phyloP scores from a whole-genome alignment of 1,284 basidiomycete species.

The Rhodotorula sp. region DNA sequence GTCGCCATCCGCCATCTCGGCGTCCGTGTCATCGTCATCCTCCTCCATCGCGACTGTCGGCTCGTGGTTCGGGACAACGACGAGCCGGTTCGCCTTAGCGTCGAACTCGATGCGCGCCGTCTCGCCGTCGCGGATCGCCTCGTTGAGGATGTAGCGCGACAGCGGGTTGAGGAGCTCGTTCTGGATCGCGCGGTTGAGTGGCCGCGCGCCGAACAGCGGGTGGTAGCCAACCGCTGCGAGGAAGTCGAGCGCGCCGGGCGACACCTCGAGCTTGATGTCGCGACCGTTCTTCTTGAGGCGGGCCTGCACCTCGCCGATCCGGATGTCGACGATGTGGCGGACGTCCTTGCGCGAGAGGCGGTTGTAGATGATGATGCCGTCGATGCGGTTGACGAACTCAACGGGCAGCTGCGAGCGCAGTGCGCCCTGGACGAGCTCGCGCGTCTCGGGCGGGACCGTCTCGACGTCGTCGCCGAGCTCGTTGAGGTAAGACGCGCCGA shows the following conservation, averaged over 20 bases:
- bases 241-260: constrained; percentile 76
- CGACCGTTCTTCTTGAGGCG: constrained; percentile 69
- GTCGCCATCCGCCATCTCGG: constrained; percentile 76
- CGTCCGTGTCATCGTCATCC: constrained; percentile 52
- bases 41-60: constrained; percentile 65
- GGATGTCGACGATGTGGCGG: constrained; percentile 57
- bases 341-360: constrained; percentile 57
- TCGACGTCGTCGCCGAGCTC: constrained; percentile 54
- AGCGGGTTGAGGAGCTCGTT: constrained; percentile 90
- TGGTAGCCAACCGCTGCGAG: constrained; percentile 84
- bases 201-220: constrained; percentile 74
- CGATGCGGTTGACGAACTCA: constrained; percentile 60
- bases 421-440: constrained; percentile 55
- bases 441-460: constrained; percentile 50
- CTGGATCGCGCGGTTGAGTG: constrained; percentile 88
- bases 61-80: constrained; percentile 83
- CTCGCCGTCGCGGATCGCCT: constrained; percentile 71
- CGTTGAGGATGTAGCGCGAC: constrained; percentile 81
- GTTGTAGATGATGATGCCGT: constrained; percentile 60
- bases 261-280: constrained; percentile 77
- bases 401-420: constrained; percentile 59
- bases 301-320: constrained; percentile 64
- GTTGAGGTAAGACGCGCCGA: constrained; percentile 59
- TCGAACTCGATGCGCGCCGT: constrained; percentile 76
- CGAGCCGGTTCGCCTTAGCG: constrained; percentile 75